phyloP scores from a whole-genome alignment of 257 asterid species.

The Leonotis leonurus region DNA sequence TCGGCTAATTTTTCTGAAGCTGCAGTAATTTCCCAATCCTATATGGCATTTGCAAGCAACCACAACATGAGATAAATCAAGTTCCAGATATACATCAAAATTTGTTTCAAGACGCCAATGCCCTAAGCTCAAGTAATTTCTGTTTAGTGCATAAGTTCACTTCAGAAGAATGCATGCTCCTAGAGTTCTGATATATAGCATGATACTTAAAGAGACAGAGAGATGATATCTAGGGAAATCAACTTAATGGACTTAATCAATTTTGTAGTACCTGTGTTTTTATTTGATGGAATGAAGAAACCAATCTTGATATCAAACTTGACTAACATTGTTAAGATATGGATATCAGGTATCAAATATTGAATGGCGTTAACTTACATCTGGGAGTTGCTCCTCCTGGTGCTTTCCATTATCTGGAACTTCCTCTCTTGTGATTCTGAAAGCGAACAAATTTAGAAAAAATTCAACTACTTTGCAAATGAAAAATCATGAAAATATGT shows the following conservation, averaged over 20 bases:
- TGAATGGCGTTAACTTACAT: constrained; percentile 41
- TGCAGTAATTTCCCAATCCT: constrained; percentile 74
- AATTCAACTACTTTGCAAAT: too few relatives aligned
- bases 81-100: not conserved
- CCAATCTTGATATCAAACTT: not conserved
- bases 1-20: constrained; percentile 85
- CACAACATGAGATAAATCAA: not conserved
- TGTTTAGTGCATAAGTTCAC: not conserved
- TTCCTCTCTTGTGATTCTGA: constrained; percentile 33
- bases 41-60: not conserved
- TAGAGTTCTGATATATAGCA: constrained; percentile 8
- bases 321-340: not conserved
- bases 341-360: not conserved
- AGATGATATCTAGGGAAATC: not conserved
- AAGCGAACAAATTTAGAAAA: constrained; percentile 18
- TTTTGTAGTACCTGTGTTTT: too few relatives aligned
- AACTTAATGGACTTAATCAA: not conserved
- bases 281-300: too few relatives aligned
- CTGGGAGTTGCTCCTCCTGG: constrained; percentile 36
- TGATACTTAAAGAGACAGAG: not conserved
- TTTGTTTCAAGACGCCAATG: not conserved
- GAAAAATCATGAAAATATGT: too few relatives aligned
- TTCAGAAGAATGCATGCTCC: too few relatives aligned
- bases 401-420: constrained; percentile 24
- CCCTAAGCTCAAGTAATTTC: not conserved